A percentile compares a stretch with the other conserved stretches of the same genome.
Evolutionary conservation across 2,329 filamentous ascomycete genomes (phyloP).

Genomic region (Epichloe uncinata): DNA sequence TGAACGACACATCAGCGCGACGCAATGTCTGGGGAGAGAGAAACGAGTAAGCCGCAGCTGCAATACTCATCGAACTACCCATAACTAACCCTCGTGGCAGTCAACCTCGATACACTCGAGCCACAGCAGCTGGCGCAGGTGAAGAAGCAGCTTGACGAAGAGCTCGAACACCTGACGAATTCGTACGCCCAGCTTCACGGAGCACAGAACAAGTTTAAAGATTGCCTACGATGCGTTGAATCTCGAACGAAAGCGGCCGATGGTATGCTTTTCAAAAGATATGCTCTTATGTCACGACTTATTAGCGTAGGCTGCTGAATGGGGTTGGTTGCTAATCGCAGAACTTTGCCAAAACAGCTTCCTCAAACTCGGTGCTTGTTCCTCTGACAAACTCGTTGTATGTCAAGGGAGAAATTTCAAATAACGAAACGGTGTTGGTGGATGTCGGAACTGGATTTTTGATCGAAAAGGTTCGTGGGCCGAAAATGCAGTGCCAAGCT

Average conservation of each 20-base stretch:
- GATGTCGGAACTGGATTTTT: conserved; percentile 92
- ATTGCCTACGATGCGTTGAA: conserved; percentile 70
- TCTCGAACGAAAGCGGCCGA: conserved; percentile 19
- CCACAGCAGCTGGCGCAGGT: conserved; percentile 77
- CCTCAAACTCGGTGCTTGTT: conserved; percentile 57
- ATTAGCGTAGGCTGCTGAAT: not conserved
- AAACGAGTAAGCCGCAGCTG: conserved; percentile 15
- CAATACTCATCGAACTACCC: not conserved
- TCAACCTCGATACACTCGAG: conserved; percentile 61
- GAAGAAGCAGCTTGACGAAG: conserved; percentile 92
- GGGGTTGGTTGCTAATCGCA: not conserved
- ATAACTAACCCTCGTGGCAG: conserved; percentile 18
- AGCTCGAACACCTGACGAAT: conserved; percentile 83
- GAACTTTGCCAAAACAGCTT: conserved; percentile 6
- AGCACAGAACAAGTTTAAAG: conserved; percentile 82
- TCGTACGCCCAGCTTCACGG: conserved; percentile 84
- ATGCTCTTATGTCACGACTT: not conserved
- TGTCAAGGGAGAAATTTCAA: conserved; percentile 68
- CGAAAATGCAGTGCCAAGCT: too few species aligned
- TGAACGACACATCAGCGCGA: not conserved
- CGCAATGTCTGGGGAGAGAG: conserved; percentile 21
- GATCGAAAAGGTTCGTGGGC: conserved; percentile 64
- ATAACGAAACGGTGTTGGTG: conserved; percentile 67
- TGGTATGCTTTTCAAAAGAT: conserved; percentile 13
- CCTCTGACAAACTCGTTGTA: conserved; percentile 91